Evolutionary conservation across 371 early-diverging fungal genomes (phyloP).

Genomic region (Choanephora cucurbitarum): DNA sequence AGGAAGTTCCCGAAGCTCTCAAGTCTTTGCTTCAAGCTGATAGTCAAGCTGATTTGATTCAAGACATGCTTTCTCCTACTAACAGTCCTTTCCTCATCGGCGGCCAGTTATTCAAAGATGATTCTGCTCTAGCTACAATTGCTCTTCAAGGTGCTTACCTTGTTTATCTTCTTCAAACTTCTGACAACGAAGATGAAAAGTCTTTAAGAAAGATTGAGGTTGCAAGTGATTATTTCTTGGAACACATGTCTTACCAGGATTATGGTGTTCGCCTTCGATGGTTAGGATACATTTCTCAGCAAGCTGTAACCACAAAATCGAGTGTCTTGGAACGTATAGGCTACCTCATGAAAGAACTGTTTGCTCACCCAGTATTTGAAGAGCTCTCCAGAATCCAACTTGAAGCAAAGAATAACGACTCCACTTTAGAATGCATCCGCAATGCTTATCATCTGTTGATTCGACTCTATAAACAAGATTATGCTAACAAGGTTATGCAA

Average conservation of each 20-base stretch:
- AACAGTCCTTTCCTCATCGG: slow-evolving; percentile 61
- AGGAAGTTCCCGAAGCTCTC: slow-evolving; percentile 27
- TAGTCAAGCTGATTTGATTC: slow-evolving; percentile 16
- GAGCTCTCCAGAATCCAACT: slow-evolving; percentile 20
- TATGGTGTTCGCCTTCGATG: slow-evolving; percentile 50
- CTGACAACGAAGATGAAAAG: slow-evolving; percentile 13
- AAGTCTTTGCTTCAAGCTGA: slow-evolving; percentile 20
- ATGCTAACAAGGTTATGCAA: slow-evolving; percentile 30
- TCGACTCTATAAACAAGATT: slow-evolving; percentile 39
- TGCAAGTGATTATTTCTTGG: slow-evolving; percentile 61
- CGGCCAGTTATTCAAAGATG: slow-evolving; percentile 57
- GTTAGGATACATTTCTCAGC: slow-evolving; percentile 52
- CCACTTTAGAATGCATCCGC: slow-evolving; percentile 10
- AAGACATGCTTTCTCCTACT: slow-evolving; percentile 41
- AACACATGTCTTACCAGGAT: slow-evolving; percentile 51
- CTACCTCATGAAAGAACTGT: slow-evolving; percentile 29
- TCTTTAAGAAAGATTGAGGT: slow-evolving; percentile 39
- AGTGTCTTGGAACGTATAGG: slow-evolving; percentile 32
- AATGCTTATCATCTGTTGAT: slow-evolving; percentile 37
- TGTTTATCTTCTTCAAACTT: slow-evolving; percentile 44
- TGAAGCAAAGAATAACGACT: neutral
- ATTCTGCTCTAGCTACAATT: slow-evolving; percentile 59
- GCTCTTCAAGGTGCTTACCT: slow-evolving; percentile 66
- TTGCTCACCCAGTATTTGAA: slow-evolving; percentile 28
- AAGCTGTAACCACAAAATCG: slow-evolving; percentile 18